Conservation (phyloP, 1,284 basidiomycete genomes). For the Pascua guehoae region DNA sequence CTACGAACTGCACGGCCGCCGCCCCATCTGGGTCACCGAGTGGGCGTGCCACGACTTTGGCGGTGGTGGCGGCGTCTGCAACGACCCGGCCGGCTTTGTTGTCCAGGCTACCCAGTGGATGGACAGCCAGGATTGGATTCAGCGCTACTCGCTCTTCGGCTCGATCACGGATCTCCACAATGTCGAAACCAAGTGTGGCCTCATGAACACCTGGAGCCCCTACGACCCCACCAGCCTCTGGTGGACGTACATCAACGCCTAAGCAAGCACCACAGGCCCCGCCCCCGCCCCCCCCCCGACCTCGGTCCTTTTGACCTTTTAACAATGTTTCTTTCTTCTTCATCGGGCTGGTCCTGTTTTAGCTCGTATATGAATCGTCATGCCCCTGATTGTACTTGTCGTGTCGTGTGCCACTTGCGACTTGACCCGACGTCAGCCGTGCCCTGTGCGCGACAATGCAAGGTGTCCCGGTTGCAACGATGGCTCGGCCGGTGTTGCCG, state of each 20-base stretch:
- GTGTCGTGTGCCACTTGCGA: too few relatives aligned
- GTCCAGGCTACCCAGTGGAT: not conserved
- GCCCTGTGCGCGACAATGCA: too few relatives aligned
- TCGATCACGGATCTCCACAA: not conserved
- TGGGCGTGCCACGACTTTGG: not conserved
- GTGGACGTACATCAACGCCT: not conserved
- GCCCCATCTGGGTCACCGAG: constrained; percentile 1
- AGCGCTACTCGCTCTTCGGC: constrained; percentile 2
- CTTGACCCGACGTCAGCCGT: too few relatives aligned
- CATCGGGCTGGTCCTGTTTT: not conserved
- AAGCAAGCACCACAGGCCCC: not conserved
- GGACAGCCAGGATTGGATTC: not conserved
- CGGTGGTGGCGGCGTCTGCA: not conserved
- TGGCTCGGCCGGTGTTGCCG: too few relatives aligned
- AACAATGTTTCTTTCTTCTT: not conserved
- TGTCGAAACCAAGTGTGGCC: not conserved
- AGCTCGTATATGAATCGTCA: not conserved
- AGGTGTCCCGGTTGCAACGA: too few relatives aligned
- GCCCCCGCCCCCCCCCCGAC: not conserved
- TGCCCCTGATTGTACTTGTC: too few relatives aligned
- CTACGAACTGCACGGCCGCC: not conserved
- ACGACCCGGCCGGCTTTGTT: not conserved
- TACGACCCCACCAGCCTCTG: not conserved
- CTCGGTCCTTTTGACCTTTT: not conserved
- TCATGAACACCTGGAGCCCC: not conserved